These are phyloP conservation scores for Calonectria crousiana DNA, from an alignment of 2,329 filamentous ascomycete species.

Conservation along the genomic window DNA sequence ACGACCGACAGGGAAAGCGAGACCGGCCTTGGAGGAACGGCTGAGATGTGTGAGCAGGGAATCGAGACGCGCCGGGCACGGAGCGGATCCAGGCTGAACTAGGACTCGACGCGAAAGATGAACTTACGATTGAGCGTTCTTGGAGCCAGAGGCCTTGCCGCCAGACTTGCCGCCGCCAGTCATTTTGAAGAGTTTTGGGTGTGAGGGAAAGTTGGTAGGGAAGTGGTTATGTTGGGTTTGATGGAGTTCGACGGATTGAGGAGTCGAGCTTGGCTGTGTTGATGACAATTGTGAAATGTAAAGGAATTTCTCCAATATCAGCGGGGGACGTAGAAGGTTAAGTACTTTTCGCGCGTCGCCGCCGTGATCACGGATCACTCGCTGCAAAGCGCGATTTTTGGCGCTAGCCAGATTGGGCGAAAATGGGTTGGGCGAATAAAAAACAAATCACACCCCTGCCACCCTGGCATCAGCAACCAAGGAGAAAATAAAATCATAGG, in stretches of 20 bases:
- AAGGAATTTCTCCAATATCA: conserved; percentile 51
- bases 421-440: conserved; percentile 47
- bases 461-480: conserved; percentile 30
- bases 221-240: conserved; percentile 31
- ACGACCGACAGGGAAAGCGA: conserved; percentile 99
- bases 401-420: conserved; percentile 49
- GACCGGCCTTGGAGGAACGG: conserved; percentile 98
- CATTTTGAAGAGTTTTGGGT: conserved; percentile 79
- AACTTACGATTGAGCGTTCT: conserved; percentile 98
- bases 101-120: neutral
- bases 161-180: conserved; percentile 99
- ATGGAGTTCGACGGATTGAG: conserved; percentile 39
- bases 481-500: conserved; percentile 41
- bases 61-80: neutral
- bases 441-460: conserved; percentile 43
- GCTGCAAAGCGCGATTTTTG: conserved; percentile 39
- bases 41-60: conserved; percentile 60
- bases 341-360: conserved; percentile 66
- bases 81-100: conserved; percentile 8
- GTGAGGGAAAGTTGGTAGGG: conserved; percentile 21
- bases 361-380: conserved; percentile 65
- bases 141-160: conserved; percentile 98
- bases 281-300: conserved; percentile 52
- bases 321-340: conserved; percentile 64
- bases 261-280: conserved; percentile 51